These are phyloP conservation scores for Bruguiera parviflora DNA, from an alignment of 345 rosid genomes.

Conservation along the genomic window DNA sequence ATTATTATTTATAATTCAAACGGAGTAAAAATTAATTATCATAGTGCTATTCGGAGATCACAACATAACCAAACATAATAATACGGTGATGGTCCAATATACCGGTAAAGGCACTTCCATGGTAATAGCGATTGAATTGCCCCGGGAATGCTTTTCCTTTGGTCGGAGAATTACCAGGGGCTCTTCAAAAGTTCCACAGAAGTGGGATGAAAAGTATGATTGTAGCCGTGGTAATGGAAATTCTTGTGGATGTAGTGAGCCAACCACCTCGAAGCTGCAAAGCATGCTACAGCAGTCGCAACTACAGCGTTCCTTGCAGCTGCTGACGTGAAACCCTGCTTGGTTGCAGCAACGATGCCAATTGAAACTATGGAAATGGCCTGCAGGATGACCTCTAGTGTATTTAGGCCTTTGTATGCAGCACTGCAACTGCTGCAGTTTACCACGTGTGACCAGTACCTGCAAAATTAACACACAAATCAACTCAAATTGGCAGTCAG, in stretches of 20 bases:
- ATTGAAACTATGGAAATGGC: slow-evolving; percentile 46
- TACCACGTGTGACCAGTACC: slow-evolving; percentile 86
- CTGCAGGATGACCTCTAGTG: slow-evolving; percentile 55
- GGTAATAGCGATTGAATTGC: no score
- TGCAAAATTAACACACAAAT: slow-evolving; percentile 13
- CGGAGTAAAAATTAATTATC: no score
- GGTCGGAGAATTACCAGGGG: no score
- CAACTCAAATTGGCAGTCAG: no score
- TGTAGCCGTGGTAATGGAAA: slow-evolving; percentile 73
- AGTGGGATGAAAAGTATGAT: slow-evolving; percentile 51
- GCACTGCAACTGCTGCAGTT: slow-evolving; percentile 75
- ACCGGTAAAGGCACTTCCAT: no score
- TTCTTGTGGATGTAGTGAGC: slow-evolving; percentile 67
- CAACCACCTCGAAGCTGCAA: slow-evolving; percentile 79
- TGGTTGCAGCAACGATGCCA: slow-evolving; percentile 54
- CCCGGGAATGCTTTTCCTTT: no score
- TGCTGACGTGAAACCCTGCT: slow-evolving; percentile 40
- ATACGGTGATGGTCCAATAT: no score
- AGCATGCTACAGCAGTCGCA: slow-evolving; percentile 50
- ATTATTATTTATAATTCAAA: no score
- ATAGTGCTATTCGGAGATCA: no score
- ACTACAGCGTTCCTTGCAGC: slow-evolving; percentile 40
- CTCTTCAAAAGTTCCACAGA: no score
- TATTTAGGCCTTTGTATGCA: slow-evolving; percentile 62
- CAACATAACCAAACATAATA: no score